Conservation (phyloP, 345 rosid genomes). For the Syzygium jambos region DNA sequence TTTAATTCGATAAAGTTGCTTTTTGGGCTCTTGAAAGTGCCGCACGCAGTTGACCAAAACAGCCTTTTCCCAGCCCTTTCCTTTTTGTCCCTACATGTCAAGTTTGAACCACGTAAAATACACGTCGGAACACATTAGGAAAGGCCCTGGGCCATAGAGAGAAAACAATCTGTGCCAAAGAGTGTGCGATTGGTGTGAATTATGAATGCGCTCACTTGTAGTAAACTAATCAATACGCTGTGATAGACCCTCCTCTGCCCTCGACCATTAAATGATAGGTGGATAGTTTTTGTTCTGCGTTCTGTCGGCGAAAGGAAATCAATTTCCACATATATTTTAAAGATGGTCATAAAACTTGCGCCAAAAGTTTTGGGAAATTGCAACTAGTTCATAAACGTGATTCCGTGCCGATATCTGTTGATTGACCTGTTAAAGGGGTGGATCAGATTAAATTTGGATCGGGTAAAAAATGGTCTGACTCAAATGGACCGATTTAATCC, state of each 20-base stretch:
- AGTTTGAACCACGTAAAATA: background rate
- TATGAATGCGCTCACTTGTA: background rate
- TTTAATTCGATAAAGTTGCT: background rate
- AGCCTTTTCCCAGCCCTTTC: background rate
- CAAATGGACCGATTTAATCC: too few relatives aligned
- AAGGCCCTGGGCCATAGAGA: background rate
- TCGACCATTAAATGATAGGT: background rate
- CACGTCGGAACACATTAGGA: background rate
- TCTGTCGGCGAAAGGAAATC: rapidly evolving
- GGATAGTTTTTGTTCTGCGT: background rate
- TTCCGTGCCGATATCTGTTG: rapidly evolving
- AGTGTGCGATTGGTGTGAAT: background rate
- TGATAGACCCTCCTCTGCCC: background rate
- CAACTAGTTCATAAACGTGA: too few relatives aligned
- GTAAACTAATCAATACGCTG: background rate
- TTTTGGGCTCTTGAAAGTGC: background rate
- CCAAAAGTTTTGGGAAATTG: background rate
- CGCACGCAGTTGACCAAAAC: background rate
- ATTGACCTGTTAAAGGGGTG: background rate
- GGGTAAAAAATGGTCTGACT: too few relatives aligned
- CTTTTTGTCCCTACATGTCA: background rate
- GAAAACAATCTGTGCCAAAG: background rate
- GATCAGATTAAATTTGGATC: too few relatives aligned
- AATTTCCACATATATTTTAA: background rate
- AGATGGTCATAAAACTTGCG: rapidly evolving